Evolutionary conservation across 2,329 filamentous ascomycete species (phyloP), one percentile per base, ranked within the genome.

Genomic region (Niveomyces coronatus): DNA sequence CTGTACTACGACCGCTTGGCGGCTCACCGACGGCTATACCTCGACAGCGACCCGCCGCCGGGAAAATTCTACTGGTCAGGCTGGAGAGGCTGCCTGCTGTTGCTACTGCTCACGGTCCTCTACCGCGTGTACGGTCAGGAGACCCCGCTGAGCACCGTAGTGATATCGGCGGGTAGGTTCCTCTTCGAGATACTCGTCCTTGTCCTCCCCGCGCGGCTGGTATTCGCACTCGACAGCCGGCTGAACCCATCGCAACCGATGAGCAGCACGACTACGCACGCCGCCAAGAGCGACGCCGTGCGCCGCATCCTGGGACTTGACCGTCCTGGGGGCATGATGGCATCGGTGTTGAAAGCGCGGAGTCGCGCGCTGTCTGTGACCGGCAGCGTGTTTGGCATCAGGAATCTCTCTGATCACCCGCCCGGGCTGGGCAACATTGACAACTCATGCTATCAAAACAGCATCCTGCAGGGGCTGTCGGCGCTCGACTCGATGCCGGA

Each of bases 361-460:
- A 70, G 71, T 40, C 70, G 71, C 39, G 68, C 71, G 15, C 55
- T 78, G 27, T 70, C 67, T 10, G 54, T 80, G 32, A 72, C 71
- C 1, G 65, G 60, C 28, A 61, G 53, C 38, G 54, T 62, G 24
- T 49, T 64, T 37, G 53, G 57, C 18, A 45, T 61, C 17, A 69
- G 64, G 46, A 47, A 50, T 17, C 57, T 56, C 17, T 51, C 59
- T 17, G 63, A 69, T 31, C 58, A 60, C 22, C 82, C 68, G 35
- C 70, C 66, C 2, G 91, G 91, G 0, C 64, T 96, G 37, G 86
- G 85, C 9, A 98, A 98, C 56, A 81, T 79, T 64, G 85, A 94
- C 63, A 94, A 95, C 56, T 94, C 87, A 2, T 96, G 91, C 65
- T 98, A 94, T 57, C 91, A 96, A 60, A 98, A 98, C 59, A 95